phyloP scores from a whole-genome alignment of 1,284 basidiomycete genomes.

The Marasmius tenuissimus region DNA sequence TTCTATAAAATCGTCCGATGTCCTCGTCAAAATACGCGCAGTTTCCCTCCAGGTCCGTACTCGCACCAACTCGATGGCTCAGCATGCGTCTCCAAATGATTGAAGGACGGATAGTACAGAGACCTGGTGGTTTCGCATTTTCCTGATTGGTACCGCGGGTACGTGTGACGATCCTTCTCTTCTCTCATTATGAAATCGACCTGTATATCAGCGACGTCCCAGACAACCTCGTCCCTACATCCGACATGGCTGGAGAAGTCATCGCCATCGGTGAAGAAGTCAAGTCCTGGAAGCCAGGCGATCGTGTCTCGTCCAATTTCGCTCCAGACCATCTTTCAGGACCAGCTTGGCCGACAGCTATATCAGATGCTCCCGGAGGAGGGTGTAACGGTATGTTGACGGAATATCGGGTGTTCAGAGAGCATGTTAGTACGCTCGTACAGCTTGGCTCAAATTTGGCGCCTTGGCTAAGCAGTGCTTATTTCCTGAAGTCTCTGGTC shows the following conservation, averaged over 20 bases:
- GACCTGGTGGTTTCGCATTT: conserved; percentile 27
- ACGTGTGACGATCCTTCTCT: background rate
- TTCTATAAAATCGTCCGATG: background rate
- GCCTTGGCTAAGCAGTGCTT: conserved; percentile 23
- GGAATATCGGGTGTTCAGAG: background rate
- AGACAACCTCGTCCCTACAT: conserved; percentile 48
- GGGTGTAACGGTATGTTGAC: background rate
- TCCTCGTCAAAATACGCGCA: conserved; percentile 32
- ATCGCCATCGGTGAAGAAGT: conserved; percentile 53
- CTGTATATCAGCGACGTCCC: background rate
- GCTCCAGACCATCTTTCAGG: conserved; percentile 33
- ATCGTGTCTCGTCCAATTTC: conserved; percentile 56
- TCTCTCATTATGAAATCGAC: background rate
- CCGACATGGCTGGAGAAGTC: conserved; percentile 65
- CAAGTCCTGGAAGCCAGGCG: conserved; percentile 48
- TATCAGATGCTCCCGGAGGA: background rate
- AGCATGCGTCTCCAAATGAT: background rate
- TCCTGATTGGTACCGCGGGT: background rate
- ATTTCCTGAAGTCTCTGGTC: conserved; percentile 17
- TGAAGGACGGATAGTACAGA: conserved; percentile 31
- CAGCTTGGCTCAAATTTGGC: background rate
- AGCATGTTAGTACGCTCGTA: background rate
- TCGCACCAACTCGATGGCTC: background rate
- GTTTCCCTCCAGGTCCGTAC: conserved; percentile 39
- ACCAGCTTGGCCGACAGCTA: background rate